Conservation (phyloP, 371 early-diverging fungal species). For the Nosema muscidifuracis region DNA sequence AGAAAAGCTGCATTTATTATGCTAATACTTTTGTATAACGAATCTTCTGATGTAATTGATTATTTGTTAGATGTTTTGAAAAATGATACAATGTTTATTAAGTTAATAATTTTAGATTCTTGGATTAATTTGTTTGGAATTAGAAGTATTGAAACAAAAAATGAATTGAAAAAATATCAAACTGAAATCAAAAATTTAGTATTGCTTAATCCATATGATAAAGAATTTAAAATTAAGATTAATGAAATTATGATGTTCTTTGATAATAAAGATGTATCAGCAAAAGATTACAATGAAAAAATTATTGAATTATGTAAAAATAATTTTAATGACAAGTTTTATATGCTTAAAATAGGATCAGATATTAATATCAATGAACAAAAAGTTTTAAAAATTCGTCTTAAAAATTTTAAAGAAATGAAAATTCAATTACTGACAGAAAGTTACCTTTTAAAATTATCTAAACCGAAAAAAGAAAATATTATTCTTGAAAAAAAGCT, state of each 20-base stretch:
- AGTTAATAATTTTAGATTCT: constrained; percentile 10
- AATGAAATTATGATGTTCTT: constrained; percentile 20
- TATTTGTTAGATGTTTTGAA: neutral
- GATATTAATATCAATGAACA: neutral
- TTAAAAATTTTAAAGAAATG: constrained; percentile 17
- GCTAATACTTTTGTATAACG: constrained; percentile 40
- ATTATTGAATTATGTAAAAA: constrained; percentile 3
- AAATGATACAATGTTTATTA: constrained; percentile 12
- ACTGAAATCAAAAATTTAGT: constrained; percentile 3
- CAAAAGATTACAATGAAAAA: neutral
- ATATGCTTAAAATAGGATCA: neutral
- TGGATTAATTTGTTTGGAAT: constrained; percentile 17
- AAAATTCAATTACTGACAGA: constrained; percentile 2
- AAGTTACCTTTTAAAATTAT: constrained; percentile 19
- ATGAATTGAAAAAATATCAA: neutral
- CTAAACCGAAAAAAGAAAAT: neutral
- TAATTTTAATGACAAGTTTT: neutral
- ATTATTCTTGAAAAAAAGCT: no score
- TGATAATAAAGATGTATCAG: constrained; percentile 7
- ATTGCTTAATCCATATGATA: neutral
- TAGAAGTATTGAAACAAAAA: neutral
- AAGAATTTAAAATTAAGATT: constrained; percentile 8
- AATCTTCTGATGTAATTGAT: neutral
- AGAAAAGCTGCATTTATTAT: constrained; percentile 59
- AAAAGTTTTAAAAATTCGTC: neutral